Conservation (phyloP, 805 yeast species). For the Wickerhamomyces sydowiorum region DNA sequence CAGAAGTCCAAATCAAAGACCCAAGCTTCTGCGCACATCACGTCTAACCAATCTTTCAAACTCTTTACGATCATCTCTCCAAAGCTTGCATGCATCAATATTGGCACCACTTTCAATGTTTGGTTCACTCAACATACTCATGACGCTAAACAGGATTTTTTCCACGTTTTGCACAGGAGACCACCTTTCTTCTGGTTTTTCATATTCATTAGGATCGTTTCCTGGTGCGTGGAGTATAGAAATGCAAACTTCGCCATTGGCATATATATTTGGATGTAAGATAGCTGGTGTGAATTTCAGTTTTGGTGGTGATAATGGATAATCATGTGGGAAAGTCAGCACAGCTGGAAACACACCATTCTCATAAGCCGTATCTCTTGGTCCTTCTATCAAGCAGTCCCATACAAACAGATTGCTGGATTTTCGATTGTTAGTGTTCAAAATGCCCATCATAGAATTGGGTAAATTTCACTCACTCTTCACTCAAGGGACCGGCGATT, state of each 20-base stretch:
- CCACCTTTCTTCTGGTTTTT: constrained; percentile 95
- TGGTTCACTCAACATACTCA: constrained; percentile 96
- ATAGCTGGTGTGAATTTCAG: constrained; percentile 74
- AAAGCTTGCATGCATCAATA: constrained; percentile 69
- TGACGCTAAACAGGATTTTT: constrained; percentile 85
- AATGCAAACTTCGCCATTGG: constrained; percentile 94
- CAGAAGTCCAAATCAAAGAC: constrained; percentile 41
- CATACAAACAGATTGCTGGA: constrained; percentile 56
- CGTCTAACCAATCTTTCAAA: constrained; percentile 59
- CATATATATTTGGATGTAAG: constrained; percentile 89
- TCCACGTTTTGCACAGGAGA: constrained; percentile 98
- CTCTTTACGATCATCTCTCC: constrained; percentile 78
- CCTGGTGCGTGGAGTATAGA: constrained; percentile 96
- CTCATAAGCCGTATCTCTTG: constrained; percentile 78
- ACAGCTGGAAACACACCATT: constrained; percentile 83
- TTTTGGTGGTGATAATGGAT: constrained; percentile 79
- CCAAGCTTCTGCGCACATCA: constrained; percentile 69
- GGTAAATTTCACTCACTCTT: constrained; percentile 33
- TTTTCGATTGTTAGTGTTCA: constrained; percentile 1
- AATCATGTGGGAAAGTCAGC: constrained; percentile 68
- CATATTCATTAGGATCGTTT: constrained; percentile 94
- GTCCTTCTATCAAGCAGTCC: constrained; percentile 85
- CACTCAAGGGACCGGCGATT: constrained; percentile 83
- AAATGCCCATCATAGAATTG: neutral
- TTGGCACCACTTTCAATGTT: constrained; percentile 96